Evolutionary conservation across 352 stramenopile species (phyloP).

Genomic region (Globisporangium paddicum): DNA sequence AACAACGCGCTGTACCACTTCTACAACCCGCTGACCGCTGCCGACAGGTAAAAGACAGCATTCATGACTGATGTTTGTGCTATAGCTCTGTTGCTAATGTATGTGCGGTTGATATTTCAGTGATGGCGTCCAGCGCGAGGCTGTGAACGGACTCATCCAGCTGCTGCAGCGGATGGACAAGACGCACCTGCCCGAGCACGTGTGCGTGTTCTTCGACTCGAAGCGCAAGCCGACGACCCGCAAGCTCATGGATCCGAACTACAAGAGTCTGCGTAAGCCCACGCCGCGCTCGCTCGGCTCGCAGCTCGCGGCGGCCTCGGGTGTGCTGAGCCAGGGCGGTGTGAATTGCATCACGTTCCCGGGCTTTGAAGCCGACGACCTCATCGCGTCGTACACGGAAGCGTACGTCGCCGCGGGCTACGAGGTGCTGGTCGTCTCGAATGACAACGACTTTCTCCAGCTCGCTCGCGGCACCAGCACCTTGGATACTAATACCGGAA

Average conservation of each 20-base stretch:
- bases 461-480: slow-evolving; percentile 28
- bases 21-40: slow-evolving; percentile 35
- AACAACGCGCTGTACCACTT: slow-evolving; percentile 66
- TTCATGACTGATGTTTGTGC: too few relatives aligned
- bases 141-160: slow-evolving; percentile 37
- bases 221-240: slow-evolving; percentile 34
- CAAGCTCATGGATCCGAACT: slow-evolving; percentile 42
- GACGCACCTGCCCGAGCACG: slow-evolving; percentile 37
- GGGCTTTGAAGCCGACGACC: slow-evolving; percentile 58
- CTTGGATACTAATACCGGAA: neutral
- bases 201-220: slow-evolving; percentile 63
- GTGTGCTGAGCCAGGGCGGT: slow-evolving; percentile 18
- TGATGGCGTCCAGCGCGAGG: slow-evolving; percentile 31
- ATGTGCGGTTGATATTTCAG: slow-evolving; percentile 12
- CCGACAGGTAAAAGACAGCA: slow-evolving; percentile 24
- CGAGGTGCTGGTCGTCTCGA: slow-evolving; percentile 61
- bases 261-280: slow-evolving; percentile 39
- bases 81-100: neutral
- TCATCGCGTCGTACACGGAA: slow-evolving; percentile 60
- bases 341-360: slow-evolving; percentile 50
- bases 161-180: slow-evolving; percentile 45
- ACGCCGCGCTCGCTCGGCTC: slow-evolving; percentile 30
- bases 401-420: slow-evolving; percentile 32
- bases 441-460: slow-evolving; percentile 72
- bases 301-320: slow-evolving; percentile 41